Percentiles rank a stretch among this genome's conserved stretches.
Conservation (phyloP, 2,329 filamentous ascomycete genomes). For the Raffaelea albimanens region DNA sequence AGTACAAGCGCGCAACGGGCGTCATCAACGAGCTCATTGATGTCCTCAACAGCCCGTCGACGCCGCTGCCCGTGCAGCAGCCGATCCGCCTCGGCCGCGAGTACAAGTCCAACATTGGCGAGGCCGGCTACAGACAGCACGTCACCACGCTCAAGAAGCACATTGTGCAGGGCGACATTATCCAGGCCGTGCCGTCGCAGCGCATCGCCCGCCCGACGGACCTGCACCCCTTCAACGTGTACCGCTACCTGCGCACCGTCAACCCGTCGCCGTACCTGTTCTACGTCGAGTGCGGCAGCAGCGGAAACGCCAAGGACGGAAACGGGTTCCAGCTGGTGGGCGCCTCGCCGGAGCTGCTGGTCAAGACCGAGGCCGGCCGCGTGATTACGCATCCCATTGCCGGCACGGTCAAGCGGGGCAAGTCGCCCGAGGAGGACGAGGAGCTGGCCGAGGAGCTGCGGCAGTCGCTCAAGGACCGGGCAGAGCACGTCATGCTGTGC, state of each 20-base stretch:
- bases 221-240: slow-evolving; percentile 96
- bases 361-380: slow-evolving; percentile 71
- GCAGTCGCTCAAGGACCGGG: slow-evolving; percentile 78
- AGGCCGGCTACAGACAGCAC: slow-evolving; percentile 79
- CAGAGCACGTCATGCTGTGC: slow-evolving; percentile 95
- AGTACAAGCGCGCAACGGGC: slow-evolving; percentile 59
- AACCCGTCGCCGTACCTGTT: slow-evolving; percentile 98
- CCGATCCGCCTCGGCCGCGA: slow-evolving; percentile 65
- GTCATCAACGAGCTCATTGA: slow-evolving; percentile 59
- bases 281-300: slow-evolving; percentile 80
- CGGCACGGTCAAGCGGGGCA: slow-evolving; percentile 83
- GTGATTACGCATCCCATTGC: slow-evolving; percentile 97
- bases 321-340: slow-evolving; percentile 92
- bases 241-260: slow-evolving; percentile 89
- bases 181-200: slow-evolving; percentile 94
- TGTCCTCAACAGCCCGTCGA: slow-evolving; percentile 63
- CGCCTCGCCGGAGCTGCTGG: slow-evolving; percentile 87
- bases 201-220: slow-evolving; percentile 81
- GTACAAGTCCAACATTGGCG: slow-evolving; percentile 88
- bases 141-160: slow-evolving; percentile 81
- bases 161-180: slow-evolving; percentile 87
- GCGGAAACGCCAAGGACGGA: slow-evolving; percentile 77
- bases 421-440: slow-evolving; percentile 72
- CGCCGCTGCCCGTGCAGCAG: slow-evolving; percentile 66
- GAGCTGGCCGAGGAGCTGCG: slow-evolving; percentile 67